Evolutionary conservation across 148 eudicot species (phyloP), one percentile per base, ranked within the genome.

Genomic region (Vaccinium corymbosum): DNA sequence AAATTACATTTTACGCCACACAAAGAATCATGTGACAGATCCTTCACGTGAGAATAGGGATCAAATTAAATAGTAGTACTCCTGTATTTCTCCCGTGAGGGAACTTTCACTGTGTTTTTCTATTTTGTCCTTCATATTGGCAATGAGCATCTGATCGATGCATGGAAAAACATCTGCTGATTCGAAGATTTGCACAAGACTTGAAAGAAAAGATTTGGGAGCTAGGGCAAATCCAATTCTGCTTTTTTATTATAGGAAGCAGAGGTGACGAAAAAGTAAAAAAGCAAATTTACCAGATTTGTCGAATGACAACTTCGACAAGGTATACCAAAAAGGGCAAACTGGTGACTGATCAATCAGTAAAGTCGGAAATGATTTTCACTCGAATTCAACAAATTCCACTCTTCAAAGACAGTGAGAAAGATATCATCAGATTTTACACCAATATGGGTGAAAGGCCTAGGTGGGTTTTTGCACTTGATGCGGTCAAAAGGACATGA

Each of bases 301-400:
- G 79, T 73, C 49, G 9, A 51, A 61, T n/a, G 56, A 46, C 71
- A 14, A 75, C 59, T 57, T 2, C 6, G 5, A 20, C 2, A 32
- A 35, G 6, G 25, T 51, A 61, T 61, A 29, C 76, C 80, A 59
- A 51, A 74, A 72, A 2, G 25, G 46, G 78, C 3, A 74, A 75
- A 74, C 76, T 80, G 55, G 32, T 81, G 76, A 56, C 77, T 61
- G 81, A 66, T 52, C 50, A 59, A 78, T 48, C 42, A 70, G 74
- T 59, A 86, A 86, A 83, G 88, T 17, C 53, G 12, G 48, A 82
- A 27, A 19, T 74, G 22, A 70, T 78, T 4, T n/a, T 35, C 71
- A 1, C 68, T 14, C 78, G 61, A 59, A 77, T 22, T 12, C 46
- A 20, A 64, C 1, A 25, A 68, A 62, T 66, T 82, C 56, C 82